Evolutionary conservation across 83 land plant species (phyloP).

Genomic region (Larix sibirica): DNA sequence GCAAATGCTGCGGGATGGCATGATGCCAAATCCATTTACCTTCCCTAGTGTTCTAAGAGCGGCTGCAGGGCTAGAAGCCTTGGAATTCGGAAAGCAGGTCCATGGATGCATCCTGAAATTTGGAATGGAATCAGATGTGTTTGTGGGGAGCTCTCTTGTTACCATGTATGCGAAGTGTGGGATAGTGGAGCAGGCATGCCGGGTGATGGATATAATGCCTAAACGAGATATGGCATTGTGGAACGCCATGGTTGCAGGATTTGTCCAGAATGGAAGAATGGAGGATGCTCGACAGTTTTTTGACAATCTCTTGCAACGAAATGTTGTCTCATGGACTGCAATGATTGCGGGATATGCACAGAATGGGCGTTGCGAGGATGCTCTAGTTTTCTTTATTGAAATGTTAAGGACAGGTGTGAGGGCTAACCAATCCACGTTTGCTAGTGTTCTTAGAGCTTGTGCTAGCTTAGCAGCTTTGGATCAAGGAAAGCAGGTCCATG

Average conservation of each 20-base stretch:
- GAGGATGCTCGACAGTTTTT: neutral
- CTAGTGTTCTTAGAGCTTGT: conserved; percentile 4
- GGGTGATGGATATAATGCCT: neutral
- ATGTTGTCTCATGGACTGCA: neutral
- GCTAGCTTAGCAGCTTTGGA: neutral
- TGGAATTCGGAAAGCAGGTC: conserved; percentile 7
- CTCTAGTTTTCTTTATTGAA: conserved; percentile 29
- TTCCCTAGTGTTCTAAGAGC: neutral
- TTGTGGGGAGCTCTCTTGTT: conserved; percentile 9
- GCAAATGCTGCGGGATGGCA: neutral
- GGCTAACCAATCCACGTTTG: conserved; percentile 26
- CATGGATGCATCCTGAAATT: neutral
- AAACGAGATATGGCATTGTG: conserved; percentile 6
- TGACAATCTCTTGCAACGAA: neutral
- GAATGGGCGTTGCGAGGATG: conserved; percentile 29
- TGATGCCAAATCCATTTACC: neutral
- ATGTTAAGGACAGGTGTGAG: conserved; percentile 35
- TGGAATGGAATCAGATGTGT: conserved; percentile 1
- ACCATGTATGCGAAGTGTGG: neutral
- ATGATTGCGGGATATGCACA: neutral
- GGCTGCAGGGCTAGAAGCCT: neutral
- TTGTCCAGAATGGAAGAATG: neutral
- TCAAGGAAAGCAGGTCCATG: conserved; percentile 10
- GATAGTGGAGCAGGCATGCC: neutral
- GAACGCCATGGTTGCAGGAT: conserved; percentile 13